Evolutionary conservation across 2,329 filamentous ascomycete genomes (phyloP), one percentile per base, ranked within the genome.

Genomic region (Clonostachys solani): DNA sequence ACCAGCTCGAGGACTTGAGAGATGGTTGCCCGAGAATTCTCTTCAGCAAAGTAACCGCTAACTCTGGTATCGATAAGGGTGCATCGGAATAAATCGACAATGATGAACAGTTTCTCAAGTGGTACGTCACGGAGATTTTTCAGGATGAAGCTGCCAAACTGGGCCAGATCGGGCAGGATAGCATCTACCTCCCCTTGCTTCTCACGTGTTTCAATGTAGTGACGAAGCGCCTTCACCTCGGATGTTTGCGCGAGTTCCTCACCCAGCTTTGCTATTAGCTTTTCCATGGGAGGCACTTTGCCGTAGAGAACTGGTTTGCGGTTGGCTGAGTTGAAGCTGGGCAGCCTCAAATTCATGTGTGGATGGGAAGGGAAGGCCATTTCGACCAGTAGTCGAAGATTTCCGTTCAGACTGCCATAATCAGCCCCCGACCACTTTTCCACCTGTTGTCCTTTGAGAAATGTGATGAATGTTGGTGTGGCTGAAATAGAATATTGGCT

Each of bases 381-480:
- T 51, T 89, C 79, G 2, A 92, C 71, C 4, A 96, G 71, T 42
- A 92, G 73, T 34, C 83, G 80, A 12, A 95, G 75, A 49, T 91
- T 94, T 15, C 79, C 79, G 45, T 81, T 79, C 13, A 97, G 73
- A 15, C 81, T 74, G 12, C 75, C 73, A 4, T 81, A 76, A 58
- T 92, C 85, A 1, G 87, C 89, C 2, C 91, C 91, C 44, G 77
- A 79, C 92, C 92, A 97, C 54, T 86, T 79, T 51, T 90, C 85
- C 43, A 89, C 80, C 60, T 92, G 81, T 50, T 84, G 68, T 2
- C 91, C 90, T 45, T 78, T 84, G 9, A 92, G 67, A 60, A 92
- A 95, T 0, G 90, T 92, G 59, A 94, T 81, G 59, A 97, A 95
- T 0, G 92, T 96, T 1, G 92, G 92, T 0, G 92, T 96, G 5